A percentile compares a stretch with the other conserved stretches of the same genome.
These are phyloP conservation scores for Amphicarpaea edgeworthii DNA, from an alignment of 306 rosid genomes.

Conservation along the genomic window DNA sequence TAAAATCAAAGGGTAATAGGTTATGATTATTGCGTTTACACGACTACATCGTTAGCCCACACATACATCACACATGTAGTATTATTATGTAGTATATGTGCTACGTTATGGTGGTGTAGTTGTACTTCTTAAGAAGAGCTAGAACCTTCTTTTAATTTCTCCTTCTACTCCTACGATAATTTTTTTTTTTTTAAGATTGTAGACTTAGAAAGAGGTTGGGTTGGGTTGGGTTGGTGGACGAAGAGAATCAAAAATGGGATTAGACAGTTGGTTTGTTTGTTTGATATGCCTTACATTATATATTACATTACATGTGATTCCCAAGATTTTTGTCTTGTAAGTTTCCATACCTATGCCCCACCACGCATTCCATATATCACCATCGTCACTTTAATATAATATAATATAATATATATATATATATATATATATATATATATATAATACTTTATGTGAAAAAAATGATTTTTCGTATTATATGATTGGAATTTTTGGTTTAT, in stretches of 20 bases:
- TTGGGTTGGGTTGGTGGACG: conserved; percentile 44
- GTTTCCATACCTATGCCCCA: conserved; percentile 46
- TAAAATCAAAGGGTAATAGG: conserved; percentile 39
- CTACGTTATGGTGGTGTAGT: conserved; percentile 17
- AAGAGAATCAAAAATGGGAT: conserved; percentile 44
- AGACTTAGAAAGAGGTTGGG: not conserved
- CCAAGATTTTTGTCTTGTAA: conserved; percentile 53
- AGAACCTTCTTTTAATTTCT: conserved; percentile 47
- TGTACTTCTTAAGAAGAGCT: conserved; percentile 36
- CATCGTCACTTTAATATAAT: conserved; percentile 22
- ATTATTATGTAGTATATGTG: too few relatives aligned
- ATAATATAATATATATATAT: too few relatives aligned
- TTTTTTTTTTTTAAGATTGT: not conserved
- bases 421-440: too few relatives aligned
- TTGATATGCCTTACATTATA: conserved; percentile 44
- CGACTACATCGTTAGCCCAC: conserved; percentile 2
- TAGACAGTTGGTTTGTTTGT: conserved; percentile 53
- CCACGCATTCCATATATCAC: conserved; percentile 45
- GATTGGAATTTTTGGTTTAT: not conserved
- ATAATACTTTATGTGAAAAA: too few relatives aligned
- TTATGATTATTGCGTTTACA: conserved; percentile 16
- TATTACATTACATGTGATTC: conserved; percentile 53
- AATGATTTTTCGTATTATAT: not conserved
- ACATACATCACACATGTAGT: conserved; percentile 10
- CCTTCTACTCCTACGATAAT: not conserved